Conservation (phyloP, 2,329 filamentous ascomycete genomes). For the Neopestalotiopsis sp. region DNA sequence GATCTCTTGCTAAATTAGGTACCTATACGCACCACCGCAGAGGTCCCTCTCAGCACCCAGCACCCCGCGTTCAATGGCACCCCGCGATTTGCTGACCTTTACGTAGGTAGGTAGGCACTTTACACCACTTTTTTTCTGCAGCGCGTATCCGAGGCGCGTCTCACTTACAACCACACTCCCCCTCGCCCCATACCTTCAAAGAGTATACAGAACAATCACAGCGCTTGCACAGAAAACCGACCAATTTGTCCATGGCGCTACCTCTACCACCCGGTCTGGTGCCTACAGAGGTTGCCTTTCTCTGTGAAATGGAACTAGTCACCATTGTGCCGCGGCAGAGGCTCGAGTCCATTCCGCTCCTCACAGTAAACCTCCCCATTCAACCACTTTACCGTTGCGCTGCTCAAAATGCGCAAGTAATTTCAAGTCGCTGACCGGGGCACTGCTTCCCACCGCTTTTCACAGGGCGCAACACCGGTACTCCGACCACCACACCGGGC, state of each 20-base stretch:
- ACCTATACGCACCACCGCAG: background rate
- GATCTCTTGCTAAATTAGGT: background rate
- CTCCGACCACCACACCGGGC: conserved; percentile 83
- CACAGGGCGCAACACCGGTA: conserved; percentile 76
- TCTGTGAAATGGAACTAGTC: conserved; percentile 97
- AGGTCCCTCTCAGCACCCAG: background rate
- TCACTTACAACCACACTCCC: background rate
- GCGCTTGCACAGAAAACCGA: background rate
- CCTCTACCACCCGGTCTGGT: conserved; percentile 61
- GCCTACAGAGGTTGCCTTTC: conserved; percentile 87
- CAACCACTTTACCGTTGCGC: conserved; percentile 29
- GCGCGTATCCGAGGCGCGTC: background rate
- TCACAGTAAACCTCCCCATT: conserved; percentile 66
- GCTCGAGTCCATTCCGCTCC: conserved; percentile 82
- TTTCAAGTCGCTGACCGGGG: conserved; percentile 6
- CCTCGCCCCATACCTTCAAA: background rate
- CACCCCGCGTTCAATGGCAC: background rate
- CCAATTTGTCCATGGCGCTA: conserved; percentile 34
- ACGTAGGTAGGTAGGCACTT: background rate
- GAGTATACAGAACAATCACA: background rate
- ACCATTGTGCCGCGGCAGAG: conserved; percentile 91
- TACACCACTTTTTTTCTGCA: conserved; percentile 1
- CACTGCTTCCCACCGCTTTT: conserved; percentile 15
- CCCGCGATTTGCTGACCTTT: background rate
- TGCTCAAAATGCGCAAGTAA: too few species aligned